A percentile compares a stretch with the other conserved stretches of the same genome.
These are phyloP conservation scores for Barnettozyma sucrosica DNA, from an alignment of 805 yeast genomes.

Conservation along the genomic window DNA sequence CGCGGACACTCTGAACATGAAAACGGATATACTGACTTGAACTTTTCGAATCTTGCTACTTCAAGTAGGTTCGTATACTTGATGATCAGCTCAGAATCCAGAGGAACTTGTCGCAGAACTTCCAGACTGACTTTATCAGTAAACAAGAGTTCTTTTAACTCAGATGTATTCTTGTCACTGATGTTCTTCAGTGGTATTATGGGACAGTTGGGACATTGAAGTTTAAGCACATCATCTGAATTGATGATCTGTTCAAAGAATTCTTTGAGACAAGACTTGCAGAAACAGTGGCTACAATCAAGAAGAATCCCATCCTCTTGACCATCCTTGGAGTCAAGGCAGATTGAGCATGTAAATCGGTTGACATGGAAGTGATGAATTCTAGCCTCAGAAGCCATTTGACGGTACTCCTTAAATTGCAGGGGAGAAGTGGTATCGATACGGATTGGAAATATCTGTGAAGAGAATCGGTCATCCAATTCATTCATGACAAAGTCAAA, in stretches of 20 bases:
- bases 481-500: slow-evolving; percentile 36
- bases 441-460: slow-evolving; percentile 12
- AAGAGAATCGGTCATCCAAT: slow-evolving; percentile 2
- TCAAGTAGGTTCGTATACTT: slow-evolving; percentile 37
- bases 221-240: slow-evolving; percentile 42
- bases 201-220: slow-evolving; percentile 54
- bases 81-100: slow-evolving; percentile 23
- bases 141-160: slow-evolving; percentile 35
- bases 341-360: slow-evolving; percentile 50
- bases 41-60: slow-evolving; percentile 36
- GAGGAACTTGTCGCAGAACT: slow-evolving; percentile 30
- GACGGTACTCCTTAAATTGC: slow-evolving; percentile 10
- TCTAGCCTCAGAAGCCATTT: slow-evolving; percentile 24
- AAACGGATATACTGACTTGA: slow-evolving; percentile 40
- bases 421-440: slow-evolving; percentile 4
- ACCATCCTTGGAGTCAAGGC: slow-evolving; percentile 47
- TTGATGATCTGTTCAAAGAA: slow-evolving; percentile 38
- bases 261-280: slow-evolving; percentile 38
- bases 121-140: slow-evolving; percentile 34
- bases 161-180: slow-evolving; percentile 21
- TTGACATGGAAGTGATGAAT: slow-evolving; percentile 27
- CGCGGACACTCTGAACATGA: slow-evolving; percentile 49
- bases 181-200: slow-evolving; percentile 19
- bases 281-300: slow-evolving; percentile 45
- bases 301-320: slow-evolving; percentile 26